A percentile compares a stretch with the other conserved stretches of the same genome.
Conservation (phyloP, 805 yeast species). For the Monosporozyma yasuniensis region DNA sequence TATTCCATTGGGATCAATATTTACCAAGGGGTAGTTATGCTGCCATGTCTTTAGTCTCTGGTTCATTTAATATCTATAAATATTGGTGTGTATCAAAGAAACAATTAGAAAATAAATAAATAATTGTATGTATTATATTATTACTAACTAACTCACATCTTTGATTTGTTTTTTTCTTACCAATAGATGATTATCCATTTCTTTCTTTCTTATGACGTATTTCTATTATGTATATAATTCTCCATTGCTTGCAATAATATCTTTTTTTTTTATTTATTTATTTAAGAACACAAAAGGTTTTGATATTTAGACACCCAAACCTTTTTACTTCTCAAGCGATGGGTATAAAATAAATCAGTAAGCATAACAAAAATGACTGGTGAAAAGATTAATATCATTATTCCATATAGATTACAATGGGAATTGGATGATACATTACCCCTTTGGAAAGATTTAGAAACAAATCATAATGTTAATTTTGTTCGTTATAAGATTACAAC, state of each 20-base stretch:
- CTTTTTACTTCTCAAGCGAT: too few relatives aligned
- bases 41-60: conserved; percentile 22
- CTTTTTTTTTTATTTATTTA: too few relatives aligned
- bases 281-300: background rate
- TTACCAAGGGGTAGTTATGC: conserved; percentile 26
- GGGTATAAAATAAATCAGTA: background rate
- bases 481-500: conserved; percentile 35
- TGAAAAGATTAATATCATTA: conserved; percentile 9
- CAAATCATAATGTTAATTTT: conserved; percentile 28
- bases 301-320: background rate
- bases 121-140: background rate
- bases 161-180: background rate
- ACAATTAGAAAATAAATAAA: conserved; percentile 1
- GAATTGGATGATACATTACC: conserved; percentile 39
- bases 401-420: conserved; percentile 31
- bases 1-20: conserved; percentile 28
- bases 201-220: too few relatives aligned
- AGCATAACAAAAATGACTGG: conserved; percentile 9
- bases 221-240: too few relatives aligned
- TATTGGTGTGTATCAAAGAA: conserved; percentile 19
- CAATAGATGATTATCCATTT: too few relatives aligned
- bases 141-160: background rate
- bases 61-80: conserved; percentile 21
- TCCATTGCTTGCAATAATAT: too few relatives aligned
- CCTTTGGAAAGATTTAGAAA: conserved; percentile 38